Evolutionary conservation across 1,284 basidiomycete genomes (phyloP).

Genomic region (Ceratobasidium theobromae): DNA sequence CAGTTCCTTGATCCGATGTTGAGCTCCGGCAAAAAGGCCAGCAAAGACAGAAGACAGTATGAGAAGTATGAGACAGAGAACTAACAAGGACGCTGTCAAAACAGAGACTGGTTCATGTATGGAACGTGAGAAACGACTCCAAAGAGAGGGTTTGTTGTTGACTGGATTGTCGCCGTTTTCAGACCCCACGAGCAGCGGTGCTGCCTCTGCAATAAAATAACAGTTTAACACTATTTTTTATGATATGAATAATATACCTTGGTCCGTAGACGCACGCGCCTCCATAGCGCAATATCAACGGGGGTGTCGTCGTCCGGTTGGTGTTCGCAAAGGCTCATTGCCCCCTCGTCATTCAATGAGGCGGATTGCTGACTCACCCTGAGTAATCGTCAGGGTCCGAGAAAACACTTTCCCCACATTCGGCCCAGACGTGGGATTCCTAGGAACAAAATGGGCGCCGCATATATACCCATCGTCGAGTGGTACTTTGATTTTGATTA

Average conservation of each 20-base stretch:
- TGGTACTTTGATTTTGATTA: slow-evolving; percentile 30
- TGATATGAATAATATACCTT: background rate
- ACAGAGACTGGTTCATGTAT: slow-evolving; percentile 72
- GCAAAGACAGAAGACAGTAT: slow-evolving; percentile 84
- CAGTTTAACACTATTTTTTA: background rate
- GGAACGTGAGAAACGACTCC: slow-evolving; percentile 38
- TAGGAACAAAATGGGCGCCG: background rate
- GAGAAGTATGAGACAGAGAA: slow-evolving; percentile 73
- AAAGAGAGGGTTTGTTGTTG: slow-evolving; percentile 38
- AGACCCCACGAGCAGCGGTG: slow-evolving; percentile 32
- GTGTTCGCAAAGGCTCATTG: background rate
- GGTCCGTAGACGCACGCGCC: slow-evolving; percentile 32
- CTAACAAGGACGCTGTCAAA: slow-evolving; percentile 81
- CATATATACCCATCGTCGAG: slow-evolving; percentile 21
- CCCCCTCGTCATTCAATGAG: slow-evolving; percentile 5
- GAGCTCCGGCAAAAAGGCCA: slow-evolving; percentile 87
- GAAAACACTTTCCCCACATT: background rate
- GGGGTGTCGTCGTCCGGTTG: slow-evolving; percentile 20
- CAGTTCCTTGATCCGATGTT: slow-evolving; percentile 66
- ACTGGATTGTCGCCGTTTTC: slow-evolving; percentile 22
- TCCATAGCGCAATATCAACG: slow-evolving; percentile 15
- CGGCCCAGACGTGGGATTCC: slow-evolving; percentile 1
- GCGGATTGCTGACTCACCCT: slow-evolving; percentile 8
- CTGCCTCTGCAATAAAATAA: slow-evolving; percentile 12
- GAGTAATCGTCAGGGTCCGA: slow-evolving; percentile 23